Evolutionary conservation across 345 rosid genomes (phyloP), one percentile per base, ranked within the genome.

Genomic region (Populus deltoides): DNA sequence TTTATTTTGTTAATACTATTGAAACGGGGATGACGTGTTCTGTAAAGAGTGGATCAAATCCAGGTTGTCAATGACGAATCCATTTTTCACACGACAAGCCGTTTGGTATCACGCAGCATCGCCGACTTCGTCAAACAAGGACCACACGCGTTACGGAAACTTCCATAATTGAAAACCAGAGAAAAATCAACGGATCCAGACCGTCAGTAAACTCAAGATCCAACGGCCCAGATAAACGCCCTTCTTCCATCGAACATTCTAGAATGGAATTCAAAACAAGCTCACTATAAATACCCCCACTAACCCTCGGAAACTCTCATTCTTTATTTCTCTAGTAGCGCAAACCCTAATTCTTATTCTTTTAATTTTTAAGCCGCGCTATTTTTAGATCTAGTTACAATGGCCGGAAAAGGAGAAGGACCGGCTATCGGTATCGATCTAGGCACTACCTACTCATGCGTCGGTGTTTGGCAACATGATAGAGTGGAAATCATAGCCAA

Each of bases 381-480:
- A 9, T 45, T 27, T 2, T 73, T 20, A 24, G 9, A 35, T 10
- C 4, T 5, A 6, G 27, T 25, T 0, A 51, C 4, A 68, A 79
- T 79, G 82, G 63, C 82, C 65, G 82, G 82, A 1, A 79, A 79
- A 69, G 75, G 77, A 2, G 82, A 79, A 39, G 83, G 83, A 31
- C 83, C 83, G 13, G 83, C 81, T 13, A 80, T 79, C 31, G 86
- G 83, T 5, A 82, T 82, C 57, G 85, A 82, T 81, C 76, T 81
- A 0, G 84, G 84, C 13, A 81, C 84, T 0, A 78, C 84, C 2
- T 81, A 81, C 51, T 79, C 82, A 0, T 82, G 85, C 45, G 85
- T 82, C 5, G 85, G 82, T 3, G 85, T 82, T 8, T 82, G 85
- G 85, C 82, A 82, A 36, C 81, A 82, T 29, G 85, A 82, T 27